phyloP scores from a whole-genome alignment of 176 grass and related monocot species.

The Oryza nivara region DNA sequence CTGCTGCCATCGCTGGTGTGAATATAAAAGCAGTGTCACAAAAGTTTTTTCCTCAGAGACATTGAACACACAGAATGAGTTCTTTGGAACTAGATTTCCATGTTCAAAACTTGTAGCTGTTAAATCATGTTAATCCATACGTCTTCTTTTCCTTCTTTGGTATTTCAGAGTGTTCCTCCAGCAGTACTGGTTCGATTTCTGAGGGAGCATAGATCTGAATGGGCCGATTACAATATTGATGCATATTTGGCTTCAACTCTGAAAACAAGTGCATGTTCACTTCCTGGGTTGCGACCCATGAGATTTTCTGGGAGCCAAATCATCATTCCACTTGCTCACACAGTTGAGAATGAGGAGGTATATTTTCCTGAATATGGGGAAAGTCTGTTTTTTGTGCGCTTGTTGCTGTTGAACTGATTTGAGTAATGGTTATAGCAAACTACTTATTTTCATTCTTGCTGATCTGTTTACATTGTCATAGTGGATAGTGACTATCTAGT shows the following conservation, averaged over 20 bases:
- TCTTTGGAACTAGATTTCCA: slow-evolving; percentile 9
- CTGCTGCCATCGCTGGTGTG: not conserved
- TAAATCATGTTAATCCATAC: slow-evolving; percentile 1
- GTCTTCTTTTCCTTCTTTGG: slow-evolving; percentile 39
- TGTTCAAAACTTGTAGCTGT: not conserved
- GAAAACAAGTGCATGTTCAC: slow-evolving; percentile 59
- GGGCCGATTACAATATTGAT: slow-evolving; percentile 97
- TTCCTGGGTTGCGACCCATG: slow-evolving; percentile 64
- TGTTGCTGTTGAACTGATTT: not conserved
- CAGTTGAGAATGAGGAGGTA: slow-evolving; percentile 97
- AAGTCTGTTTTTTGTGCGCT: not conserved
- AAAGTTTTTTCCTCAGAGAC: not conserved
- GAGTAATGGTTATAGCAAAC: not conserved
- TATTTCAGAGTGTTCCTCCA: slow-evolving; percentile 85
- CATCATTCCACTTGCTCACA: slow-evolving; percentile 94
- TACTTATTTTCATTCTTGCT: slow-evolving; percentile 4
- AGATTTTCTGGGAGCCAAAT: slow-evolving; percentile 90
- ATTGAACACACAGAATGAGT: not conserved
- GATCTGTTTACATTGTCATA: not conserved
- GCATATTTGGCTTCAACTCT: slow-evolving; percentile 80
- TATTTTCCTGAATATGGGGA: not conserved
- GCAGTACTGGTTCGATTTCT: slow-evolving; percentile 86
- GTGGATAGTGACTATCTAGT: slow-evolving; percentile 1
- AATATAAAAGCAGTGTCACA: not conserved
- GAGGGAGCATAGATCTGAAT: slow-evolving; percentile 97